These are phyloP conservation scores for Candida sphagnicola DNA, from an alignment of 805 yeast genomes.

Conservation along the genomic window DNA sequence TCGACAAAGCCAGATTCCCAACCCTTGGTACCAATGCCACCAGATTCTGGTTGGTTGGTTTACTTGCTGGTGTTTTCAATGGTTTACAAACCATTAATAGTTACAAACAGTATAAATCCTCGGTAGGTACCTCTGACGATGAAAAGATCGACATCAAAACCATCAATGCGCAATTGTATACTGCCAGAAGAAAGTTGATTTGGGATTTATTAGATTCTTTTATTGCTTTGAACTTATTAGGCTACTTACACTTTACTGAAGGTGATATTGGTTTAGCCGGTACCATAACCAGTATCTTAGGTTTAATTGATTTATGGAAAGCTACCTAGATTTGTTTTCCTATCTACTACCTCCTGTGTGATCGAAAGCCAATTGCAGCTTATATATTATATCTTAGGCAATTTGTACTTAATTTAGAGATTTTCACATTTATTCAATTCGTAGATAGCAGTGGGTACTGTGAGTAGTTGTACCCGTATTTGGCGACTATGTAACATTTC, in stretches of 20 bases:
- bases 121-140: slow-evolving; percentile 11
- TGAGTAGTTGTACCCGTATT: no score
- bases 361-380: no score
- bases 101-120: slow-evolving; percentile 9
- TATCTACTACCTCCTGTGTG: no score
- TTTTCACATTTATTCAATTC: no score
- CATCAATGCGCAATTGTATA: slow-evolving; percentile 40
- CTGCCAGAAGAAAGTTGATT: slow-evolving; percentile 57
- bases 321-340: neutral
- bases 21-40: slow-evolving; percentile 55
- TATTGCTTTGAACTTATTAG: slow-evolving; percentile 69
- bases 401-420: no score
- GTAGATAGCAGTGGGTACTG: no score
- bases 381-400: no score
- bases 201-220: slow-evolving; percentile 76
- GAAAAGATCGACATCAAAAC: slow-evolving; percentile 29
- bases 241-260: slow-evolving; percentile 60
- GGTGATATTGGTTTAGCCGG: slow-evolving; percentile 85
- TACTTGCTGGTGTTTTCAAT: slow-evolving; percentile 58
- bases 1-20: slow-evolving; percentile 43
- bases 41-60: slow-evolving; percentile 74
- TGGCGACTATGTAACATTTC: no score
- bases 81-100: slow-evolving; percentile 28
- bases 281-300: slow-evolving; percentile 72
- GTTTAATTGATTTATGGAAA: slow-evolving; percentile 72